Conservation (phyloP, 768 basidiomycete genomes). For the Pluteus cervinus region DNA sequence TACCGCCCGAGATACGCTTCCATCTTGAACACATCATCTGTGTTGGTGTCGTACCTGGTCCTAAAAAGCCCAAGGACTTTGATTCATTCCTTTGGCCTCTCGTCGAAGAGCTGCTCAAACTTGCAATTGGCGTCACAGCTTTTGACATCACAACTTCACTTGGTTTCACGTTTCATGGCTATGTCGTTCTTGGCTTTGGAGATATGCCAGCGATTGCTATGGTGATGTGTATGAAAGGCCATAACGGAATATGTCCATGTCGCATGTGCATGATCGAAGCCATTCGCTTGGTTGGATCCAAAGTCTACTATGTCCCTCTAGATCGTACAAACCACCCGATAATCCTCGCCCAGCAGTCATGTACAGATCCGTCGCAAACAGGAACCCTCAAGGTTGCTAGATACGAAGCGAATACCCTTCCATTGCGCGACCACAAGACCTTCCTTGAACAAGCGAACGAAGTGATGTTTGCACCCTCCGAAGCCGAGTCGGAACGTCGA, state of each 20-base stretch:
- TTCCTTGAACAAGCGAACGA: slow-evolving; percentile 17
- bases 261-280: slow-evolving; percentile 27
- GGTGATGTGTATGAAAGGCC: slow-evolving; percentile 28
- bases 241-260: slow-evolving; percentile 27
- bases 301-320: slow-evolving; percentile 20
- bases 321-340: not conserved
- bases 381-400: too few species aligned
- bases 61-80: too few species aligned
- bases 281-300: slow-evolving; percentile 7
- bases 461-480: slow-evolving; percentile 17
- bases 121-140: too few species aligned
- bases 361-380: too few species aligned
- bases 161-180: too few species aligned
- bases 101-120: too few species aligned
- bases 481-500: slow-evolving; percentile 11
- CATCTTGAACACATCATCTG: too few species aligned
- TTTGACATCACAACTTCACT: too few species aligned
- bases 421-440: slow-evolving; percentile 23
- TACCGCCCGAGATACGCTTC: too few species aligned
- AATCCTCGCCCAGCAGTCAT: not conserved
- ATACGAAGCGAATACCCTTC: slow-evolving; percentile 26
- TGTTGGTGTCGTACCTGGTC: too few species aligned
- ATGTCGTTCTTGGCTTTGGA: slow-evolving; percentile 20
- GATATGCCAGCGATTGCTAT: slow-evolving; percentile 29
- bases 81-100: too few species aligned